Base-by-base conservation (phyloP, 2,329 filamentous ascomycete genomes). In the Fusarium xyrophilum region DNA sequence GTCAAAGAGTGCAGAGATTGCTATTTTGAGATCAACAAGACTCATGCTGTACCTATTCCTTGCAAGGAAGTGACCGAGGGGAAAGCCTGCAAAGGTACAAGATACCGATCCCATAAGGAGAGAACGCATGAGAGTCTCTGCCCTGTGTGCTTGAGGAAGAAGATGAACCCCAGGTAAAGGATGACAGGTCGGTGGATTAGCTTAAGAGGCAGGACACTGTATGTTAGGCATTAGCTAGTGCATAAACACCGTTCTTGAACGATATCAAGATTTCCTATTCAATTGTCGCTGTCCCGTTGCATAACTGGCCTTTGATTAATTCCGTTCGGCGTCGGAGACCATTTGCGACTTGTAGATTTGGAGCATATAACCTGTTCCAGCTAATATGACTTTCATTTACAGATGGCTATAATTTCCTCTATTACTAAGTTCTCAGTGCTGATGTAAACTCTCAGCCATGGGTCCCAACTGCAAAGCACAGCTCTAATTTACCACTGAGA, bases 181-280 rank as follows among this genome's bases (percentile, higher is more conserved):
- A 25, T 6, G 23, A 19, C 5, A 19, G 6, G 3, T 27, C 12
- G 11, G 17, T 14, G 17, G 23, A 27, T 27, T 2, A 5, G 10
- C 7, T 7, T 6, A 1, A 10, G 0, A 10, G 1, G 2, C 17
- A 7, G 17, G 7, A 2, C 14, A 27, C 40, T 43, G 17, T 3
- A 13, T 13, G 11, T 5, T 3, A 1, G 17, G 17, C 6, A 0
- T 1, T 43, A 14, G 23, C 17, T 43, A 5, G 23, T 19, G 2
- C 1, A 6, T 9, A 3, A 19, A 43, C 12, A 25, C 15, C n/a
- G 5, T 39, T 15, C 0, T 39, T 6, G 1, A 39, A 7, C n/a
- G 1, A 21, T 15, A 21, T 39, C n/a, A n/a, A n/a, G n/a, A n/a
- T n/a, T n/a, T n/a, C n/a, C n/a, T n/a, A n/a, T n/a, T n/a, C n/a